Base-by-base conservation (phyloP, 1,284 basidiomycete species). In the Moesziomyces sp. region DNA sequence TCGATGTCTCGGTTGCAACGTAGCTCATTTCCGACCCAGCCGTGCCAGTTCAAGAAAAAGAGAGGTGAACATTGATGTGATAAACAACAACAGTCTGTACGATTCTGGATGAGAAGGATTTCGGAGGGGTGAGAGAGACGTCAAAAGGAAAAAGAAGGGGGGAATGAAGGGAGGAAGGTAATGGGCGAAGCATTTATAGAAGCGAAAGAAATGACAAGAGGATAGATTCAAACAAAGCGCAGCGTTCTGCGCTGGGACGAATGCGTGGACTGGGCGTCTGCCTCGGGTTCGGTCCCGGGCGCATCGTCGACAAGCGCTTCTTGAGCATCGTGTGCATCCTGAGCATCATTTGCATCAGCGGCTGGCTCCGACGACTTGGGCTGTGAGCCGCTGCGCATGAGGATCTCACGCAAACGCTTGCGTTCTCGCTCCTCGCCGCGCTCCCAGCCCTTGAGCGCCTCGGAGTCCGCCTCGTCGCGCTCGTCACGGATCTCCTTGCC, bases 401-500 rank as follows among this genome's bases (percentile, higher is more conserved):
- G n/a, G 51, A 73, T 66, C 46, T 66, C 59, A 3, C 21, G 2
- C 34, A 66, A n/a, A 0, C 69, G 34, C 34, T 52, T 60, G 38
- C 55, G 47, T 44, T 73, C 69, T 11, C 28, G 45, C 43, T 54
- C n/a, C 50, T 66, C 46, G 13, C 64, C 64, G 21, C 34, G 54
- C 46, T 66, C 50, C 69, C 69, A 73, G 8, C 69, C 69, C 13
- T 51, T n/a, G 16, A 38, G n/a, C 10, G 69, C 69, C 48, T 73
- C 69, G 18, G 44, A 28, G 16, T 48, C 49, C 3, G 69, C 69
- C 28, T 73, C 63, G 8, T 44, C 40, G 11, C 69, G 35, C 30
- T 73, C 69, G 3, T 60, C 44, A 26, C 30, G 51, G 34, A 73
- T 58, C 50, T 73, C 69, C 35, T 67, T 67, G 16, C 55, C 69